Evolutionary conservation across 345 rosid genomes (phyloP), one percentile per base, ranked within the genome.

Genomic region (Moricandia moricandioides): DNA sequence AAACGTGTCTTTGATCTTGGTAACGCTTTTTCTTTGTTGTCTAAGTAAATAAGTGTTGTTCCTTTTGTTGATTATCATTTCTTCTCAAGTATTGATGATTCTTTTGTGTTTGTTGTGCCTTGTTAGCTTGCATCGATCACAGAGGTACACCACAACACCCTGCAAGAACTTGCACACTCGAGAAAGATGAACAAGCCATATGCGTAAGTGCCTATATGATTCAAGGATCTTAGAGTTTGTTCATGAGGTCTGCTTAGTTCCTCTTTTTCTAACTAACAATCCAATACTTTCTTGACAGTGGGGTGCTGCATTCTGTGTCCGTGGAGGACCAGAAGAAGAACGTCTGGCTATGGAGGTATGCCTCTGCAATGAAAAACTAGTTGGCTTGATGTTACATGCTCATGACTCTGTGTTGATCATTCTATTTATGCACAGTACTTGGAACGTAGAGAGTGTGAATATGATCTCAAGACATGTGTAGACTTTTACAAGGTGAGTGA

Each of bases 1-100:
- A 85, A 82, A 85, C 98, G 99, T 67, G 98, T 90, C 2, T 95
- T 95, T 83, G 97, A 95, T 81, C 91, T 95, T 60, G 99, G 99
- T 95, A 77, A 75, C 85, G 27, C 11, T n/a, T 21, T 49, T 12
- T 47, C 6, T 5, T 0, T 37, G 4, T 43, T 43, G 7, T 13
- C 12, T 4, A 43, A 43, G 16, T 12, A 45, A 45, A 40, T 0
- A 5, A 45, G 12, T 13, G 3, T 37, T 9, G 43, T 37, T 9
- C 43, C 12, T 5, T 16, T 77, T 34, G 29, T 60, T 65, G 14
- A 2, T 33, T 30, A 17, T 47, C 12, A 24, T 54, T 45, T 45
- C 49, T 29, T 56, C 35, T 13, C 51, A 45, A 45, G 2, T 26
- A 5, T 35, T 43, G 16, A 31, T 62, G 31, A 62, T 49, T 71